A percentile compares a stretch with the other conserved stretches of the same genome.
Evolutionary conservation across 2,329 filamentous ascomycete species (phyloP).

Genomic region (Clathrospora elynae): DNA sequence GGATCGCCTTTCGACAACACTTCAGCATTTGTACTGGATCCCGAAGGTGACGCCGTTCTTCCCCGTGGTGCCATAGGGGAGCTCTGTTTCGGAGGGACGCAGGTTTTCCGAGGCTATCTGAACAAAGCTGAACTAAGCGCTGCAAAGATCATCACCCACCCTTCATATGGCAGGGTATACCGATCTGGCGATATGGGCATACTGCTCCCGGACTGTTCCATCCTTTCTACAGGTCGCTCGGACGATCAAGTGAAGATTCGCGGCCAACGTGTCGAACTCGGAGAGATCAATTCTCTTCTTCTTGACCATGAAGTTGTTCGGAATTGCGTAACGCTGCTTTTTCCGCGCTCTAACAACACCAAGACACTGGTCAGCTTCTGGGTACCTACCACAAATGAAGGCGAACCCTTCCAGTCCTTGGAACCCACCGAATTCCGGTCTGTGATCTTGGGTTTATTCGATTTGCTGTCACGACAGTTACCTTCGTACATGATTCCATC

Average conservation of each 20-base stretch:
- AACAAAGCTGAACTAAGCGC: conserved; percentile 66
- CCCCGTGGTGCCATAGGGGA: conserved; percentile 78
- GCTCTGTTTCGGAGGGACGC: conserved; percentile 83
- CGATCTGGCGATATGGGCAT: conserved; percentile 82
- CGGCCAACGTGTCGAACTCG: conserved; percentile 78
- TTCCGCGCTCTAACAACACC: conserved; percentile 53
- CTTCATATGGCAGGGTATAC: conserved; percentile 73
- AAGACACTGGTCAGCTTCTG: conserved; percentile 71
- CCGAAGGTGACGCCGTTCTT: conserved; percentile 50
- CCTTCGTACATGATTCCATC: conserved; percentile 81
- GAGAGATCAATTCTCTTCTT: conserved; percentile 71
- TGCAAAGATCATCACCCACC: conserved; percentile 71
- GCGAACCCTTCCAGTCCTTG: conserved; percentile 47
- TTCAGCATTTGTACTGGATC: conserved; percentile 68
- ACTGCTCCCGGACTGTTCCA: conserved; percentile 74
- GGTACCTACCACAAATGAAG: conserved; percentile 52
- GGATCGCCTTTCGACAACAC: conserved; percentile 76
- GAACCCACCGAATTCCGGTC: conserved; percentile 40
- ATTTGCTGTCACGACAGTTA: conserved; percentile 60
- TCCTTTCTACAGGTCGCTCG: conserved; percentile 73
- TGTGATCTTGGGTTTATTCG: conserved; percentile 55
- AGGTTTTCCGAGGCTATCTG: conserved; percentile 76
- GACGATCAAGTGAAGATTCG: conserved; percentile 84
- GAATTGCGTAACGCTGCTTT: conserved; percentile 69
- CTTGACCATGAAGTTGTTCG: conserved; percentile 58